Evolutionary conservation across 2,329 filamentous ascomycete genomes (phyloP), one percentile per base, ranked within the genome.

Genomic region (Talaromyces sp.): DNA sequence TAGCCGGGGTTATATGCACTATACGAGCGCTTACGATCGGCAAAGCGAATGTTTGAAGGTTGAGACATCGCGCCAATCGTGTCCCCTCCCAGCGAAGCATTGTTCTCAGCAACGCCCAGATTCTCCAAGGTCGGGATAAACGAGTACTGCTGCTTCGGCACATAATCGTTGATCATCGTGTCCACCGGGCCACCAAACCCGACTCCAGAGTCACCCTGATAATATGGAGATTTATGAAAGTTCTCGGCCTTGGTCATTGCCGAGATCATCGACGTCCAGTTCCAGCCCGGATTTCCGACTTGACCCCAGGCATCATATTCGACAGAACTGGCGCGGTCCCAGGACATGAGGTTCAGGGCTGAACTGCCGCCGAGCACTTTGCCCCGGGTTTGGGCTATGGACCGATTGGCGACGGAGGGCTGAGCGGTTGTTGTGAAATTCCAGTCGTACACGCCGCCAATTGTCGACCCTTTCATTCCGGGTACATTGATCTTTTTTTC

Each of bases 281-380:
- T 27, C 59, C 59, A 61, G 19, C 59, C 59, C 1, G 25, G 27
- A 22, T 30, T 58, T 8, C 54, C 54, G 15, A 61, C n/a, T 11
- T 27, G 8, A 4, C 8, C 27, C 59, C 59, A 61, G 9, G n/a
- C 32, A 11, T 61, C 54, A n/a, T 51, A 33, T 27, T 61, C 54
- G 13, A 22, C 17, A 28, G n/a, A 17, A 22, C 47, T 32, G 10
- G 54, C 36, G 15, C 52, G 52, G 4, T 51, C 17, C 28, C 57
- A 36, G 4, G 36, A 30, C n/a, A 27, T 28, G 4, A 49, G 28
- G 17, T 61, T 61, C 17, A 58, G 44, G 2, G 55, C 53, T 10
- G 42, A 51, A 27, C 36, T 33, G 4, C 59, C 59, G 17, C 59
- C 59, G 9, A 61, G 39, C n/a, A 58, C 19, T 28, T 52, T 32